phyloP scores from a whole-genome alignment of 371 early-diverging fungal species.

The Rozella allomycis region DNA sequence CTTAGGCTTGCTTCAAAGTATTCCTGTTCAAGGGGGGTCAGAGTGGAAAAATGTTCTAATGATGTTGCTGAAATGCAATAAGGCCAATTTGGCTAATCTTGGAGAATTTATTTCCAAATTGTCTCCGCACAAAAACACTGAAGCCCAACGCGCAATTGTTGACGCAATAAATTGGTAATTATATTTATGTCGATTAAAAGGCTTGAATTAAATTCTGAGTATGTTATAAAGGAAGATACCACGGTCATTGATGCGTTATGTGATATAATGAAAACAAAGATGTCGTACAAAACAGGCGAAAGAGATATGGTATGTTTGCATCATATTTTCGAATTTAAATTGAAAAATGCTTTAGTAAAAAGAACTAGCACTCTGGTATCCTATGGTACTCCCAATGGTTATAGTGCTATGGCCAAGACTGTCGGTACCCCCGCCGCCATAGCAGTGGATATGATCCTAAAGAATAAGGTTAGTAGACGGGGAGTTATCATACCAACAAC shows the following conservation, averaged over 20 bases:
- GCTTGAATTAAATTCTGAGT: constrained; percentile 53
- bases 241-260: constrained; percentile 81
- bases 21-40: constrained; percentile 6
- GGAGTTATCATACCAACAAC: constrained; percentile 90
- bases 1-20: constrained; percentile 55
- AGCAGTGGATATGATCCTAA: constrained; percentile 69
- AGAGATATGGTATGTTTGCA: constrained; percentile 92
- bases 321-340: constrained; percentile 60
- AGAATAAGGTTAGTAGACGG: constrained; percentile 24
- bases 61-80: constrained; percentile 37
- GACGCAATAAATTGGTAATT: constrained; percentile 28
- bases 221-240: constrained; percentile 38
- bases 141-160: constrained; percentile 1
- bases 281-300: constrained; percentile 72
- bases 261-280: constrained; percentile 75
- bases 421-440: constrained; percentile 94
- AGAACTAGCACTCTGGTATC: constrained; percentile 66
- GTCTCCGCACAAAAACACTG: constrained; percentile 1
- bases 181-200: constrained; percentile 13
- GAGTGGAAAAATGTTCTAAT: constrained; percentile 1
- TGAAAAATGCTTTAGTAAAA: constrained; percentile 49
- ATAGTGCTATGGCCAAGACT: constrained; percentile 85
- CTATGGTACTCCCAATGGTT: constrained; percentile 72
- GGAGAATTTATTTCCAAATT: constrained; percentile 1
- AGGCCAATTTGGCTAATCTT: constrained; percentile 9